Conservation (phyloP, 768 basidiomycete genomes). For the Leccinum aurantiacum region DNA sequence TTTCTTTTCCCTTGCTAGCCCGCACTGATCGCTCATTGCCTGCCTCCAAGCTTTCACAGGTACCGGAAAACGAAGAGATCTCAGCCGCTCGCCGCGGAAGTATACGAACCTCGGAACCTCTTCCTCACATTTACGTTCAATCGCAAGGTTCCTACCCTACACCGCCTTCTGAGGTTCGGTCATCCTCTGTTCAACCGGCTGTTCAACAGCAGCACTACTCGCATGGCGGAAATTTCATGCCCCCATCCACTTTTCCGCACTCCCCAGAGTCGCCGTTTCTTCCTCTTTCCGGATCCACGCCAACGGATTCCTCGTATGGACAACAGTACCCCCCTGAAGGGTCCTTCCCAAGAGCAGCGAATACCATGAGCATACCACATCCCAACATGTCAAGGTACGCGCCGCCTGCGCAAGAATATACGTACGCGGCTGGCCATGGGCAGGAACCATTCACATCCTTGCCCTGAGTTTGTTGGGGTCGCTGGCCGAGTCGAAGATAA, state of each 20-base stretch:
- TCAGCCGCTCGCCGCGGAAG: slow-evolving; percentile 27
- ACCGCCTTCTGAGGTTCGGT: slow-evolving; percentile 18
- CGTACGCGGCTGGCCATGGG: slow-evolving; percentile 22
- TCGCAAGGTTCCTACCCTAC: slow-evolving; percentile 16
- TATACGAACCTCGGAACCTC: slow-evolving; percentile 20
- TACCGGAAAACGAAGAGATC: slow-evolving; percentile 25
- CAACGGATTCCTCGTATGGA: slow-evolving; percentile 14
- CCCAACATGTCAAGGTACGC: slow-evolving; percentile 17
- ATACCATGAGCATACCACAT: slow-evolving; percentile 16
- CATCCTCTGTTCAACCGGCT: slow-evolving; percentile 17
- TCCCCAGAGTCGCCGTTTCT: slow-evolving; percentile 19
- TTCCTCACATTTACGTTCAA: slow-evolving; percentile 27
- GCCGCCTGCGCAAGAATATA: slow-evolving; percentile 21
- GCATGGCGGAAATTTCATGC: slow-evolving; percentile 11
- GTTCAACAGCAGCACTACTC: slow-evolving; percentile 22
- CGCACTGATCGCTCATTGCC: slow-evolving; percentile 2
- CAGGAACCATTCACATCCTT: slow-evolving; percentile 26
- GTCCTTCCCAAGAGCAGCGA: slow-evolving; percentile 14
- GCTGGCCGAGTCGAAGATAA: background rate
- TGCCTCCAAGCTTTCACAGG: slow-evolving; percentile 19
- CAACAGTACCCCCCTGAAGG: slow-evolving; percentile 23
- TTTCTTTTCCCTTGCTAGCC: background rate
- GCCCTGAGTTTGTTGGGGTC: slow-evolving; percentile 9
- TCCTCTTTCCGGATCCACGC: slow-evolving; percentile 13
- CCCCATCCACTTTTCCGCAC: slow-evolving; percentile 14